phyloP scores from a whole-genome alignment of 257 asterid genomes.

The Paraleonurus japonicus region DNA sequence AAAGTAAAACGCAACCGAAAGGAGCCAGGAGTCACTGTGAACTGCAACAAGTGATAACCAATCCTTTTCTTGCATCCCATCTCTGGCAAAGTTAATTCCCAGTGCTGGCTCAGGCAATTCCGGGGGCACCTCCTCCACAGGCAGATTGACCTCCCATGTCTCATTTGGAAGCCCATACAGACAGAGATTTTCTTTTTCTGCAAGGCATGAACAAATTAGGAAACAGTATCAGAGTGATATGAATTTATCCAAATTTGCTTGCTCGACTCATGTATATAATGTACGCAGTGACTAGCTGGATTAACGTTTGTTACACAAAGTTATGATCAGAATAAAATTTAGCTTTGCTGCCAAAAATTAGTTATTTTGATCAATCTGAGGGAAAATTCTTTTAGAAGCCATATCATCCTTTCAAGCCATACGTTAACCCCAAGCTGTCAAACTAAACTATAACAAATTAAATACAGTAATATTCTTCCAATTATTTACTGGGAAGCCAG shows the following conservation, averaged over 20 bases:
- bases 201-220: background rate
- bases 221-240: background rate
- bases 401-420: constrained; percentile 3
- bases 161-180: constrained; percentile 71
- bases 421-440: background rate
- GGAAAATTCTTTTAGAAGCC: background rate
- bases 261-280: too few relatives aligned
- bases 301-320: background rate
- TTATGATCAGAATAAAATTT: background rate
- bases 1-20: constrained; percentile 68
- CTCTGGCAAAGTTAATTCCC: constrained; percentile 79
- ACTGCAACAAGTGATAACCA: constrained; percentile 77
- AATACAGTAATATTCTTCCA: background rate
- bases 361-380: background rate
- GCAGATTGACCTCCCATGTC: constrained; percentile 75
- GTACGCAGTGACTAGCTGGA: background rate
- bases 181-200: constrained; percentile 68
- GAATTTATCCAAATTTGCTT: background rate
- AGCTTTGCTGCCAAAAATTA: background rate
- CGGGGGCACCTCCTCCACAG: constrained; percentile 77
- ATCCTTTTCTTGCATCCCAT: constrained; percentile 67
- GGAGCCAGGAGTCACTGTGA: constrained; percentile 80
- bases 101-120: constrained; percentile 87
- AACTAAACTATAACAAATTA: background rate
- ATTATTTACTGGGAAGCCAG: background rate